Evolutionary conservation across 805 yeast species (phyloP).

Genomic region (Sungouiella blattae): DNA sequence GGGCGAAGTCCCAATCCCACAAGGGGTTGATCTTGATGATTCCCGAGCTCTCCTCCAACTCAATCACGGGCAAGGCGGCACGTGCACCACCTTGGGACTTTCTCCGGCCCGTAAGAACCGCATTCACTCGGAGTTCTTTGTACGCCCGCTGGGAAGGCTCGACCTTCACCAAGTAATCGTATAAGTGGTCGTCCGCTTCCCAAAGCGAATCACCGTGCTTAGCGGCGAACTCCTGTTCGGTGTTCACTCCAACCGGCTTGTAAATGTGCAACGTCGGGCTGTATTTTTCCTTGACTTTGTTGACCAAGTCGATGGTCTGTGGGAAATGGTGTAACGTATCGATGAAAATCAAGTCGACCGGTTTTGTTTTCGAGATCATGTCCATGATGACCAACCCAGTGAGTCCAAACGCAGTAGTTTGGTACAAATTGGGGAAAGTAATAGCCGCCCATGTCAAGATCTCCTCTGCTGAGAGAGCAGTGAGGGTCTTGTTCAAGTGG

Average conservation of each 20-base stretch:
- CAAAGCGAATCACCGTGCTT: constrained; percentile 76
- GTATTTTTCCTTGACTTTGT: constrained; percentile 54
- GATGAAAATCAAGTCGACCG: constrained; percentile 75
- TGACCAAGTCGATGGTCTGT: constrained; percentile 80
- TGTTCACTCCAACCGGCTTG: constrained; percentile 55
- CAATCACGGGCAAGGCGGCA: constrained; percentile 66
- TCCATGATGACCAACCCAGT: constrained; percentile 89
- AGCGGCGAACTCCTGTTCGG: constrained; percentile 60
- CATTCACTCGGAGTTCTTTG: constrained; percentile 64
- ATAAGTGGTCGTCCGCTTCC: constrained; percentile 76
- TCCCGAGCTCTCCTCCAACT: constrained; percentile 65
- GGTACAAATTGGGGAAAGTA: constrained; percentile 81
- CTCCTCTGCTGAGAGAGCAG: constrained; percentile 60
- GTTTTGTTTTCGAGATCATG: constrained; percentile 57
- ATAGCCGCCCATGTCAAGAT: constrained; percentile 76
- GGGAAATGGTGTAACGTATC: constrained; percentile 94
- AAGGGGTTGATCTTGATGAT: constrained; percentile 86
- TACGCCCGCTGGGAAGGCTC: constrained; percentile 91
- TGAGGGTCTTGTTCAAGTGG: constrained; percentile 62
- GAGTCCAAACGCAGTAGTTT: constrained; percentile 93
- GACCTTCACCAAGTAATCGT: constrained; percentile 85
- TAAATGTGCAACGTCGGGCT: constrained; percentile 57
- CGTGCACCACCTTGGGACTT: constrained; percentile 87
- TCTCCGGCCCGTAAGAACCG: constrained; percentile 90
- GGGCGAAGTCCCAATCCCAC: constrained; percentile 73